phyloP scores from a whole-genome alignment of 1,284 basidiomycete genomes.

The Heliocybe sulcata region DNA sequence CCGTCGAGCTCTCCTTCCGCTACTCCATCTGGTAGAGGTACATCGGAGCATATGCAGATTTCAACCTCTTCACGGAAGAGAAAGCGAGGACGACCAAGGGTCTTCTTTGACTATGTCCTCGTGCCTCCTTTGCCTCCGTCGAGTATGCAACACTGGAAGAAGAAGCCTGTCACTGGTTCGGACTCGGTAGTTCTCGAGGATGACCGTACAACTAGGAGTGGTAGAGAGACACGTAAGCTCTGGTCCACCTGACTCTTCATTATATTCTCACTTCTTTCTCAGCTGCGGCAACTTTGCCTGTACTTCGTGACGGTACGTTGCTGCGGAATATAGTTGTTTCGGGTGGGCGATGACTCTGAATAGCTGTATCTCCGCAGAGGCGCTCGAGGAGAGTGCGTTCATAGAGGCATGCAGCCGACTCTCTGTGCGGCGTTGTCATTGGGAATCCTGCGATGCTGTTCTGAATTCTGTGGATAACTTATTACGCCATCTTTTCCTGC shows the following conservation, averaged over 20 bases:
- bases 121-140: no score
- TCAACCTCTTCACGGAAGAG: no score
- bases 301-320: background rate
- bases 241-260: no score
- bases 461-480: slow-evolving; percentile 47
- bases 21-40: background rate
- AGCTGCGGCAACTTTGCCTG: no score
- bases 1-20: background rate
- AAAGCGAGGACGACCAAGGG: no score
- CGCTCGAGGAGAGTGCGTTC: background rate
- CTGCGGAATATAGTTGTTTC: background rate
- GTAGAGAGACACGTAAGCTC: background rate
- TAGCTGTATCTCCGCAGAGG: background rate
- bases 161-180: no score
- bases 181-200: background rate
- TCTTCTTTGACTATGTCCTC: no score
- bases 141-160: no score
- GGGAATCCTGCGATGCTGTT: slow-evolving; percentile 47
- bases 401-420: slow-evolving; percentile 37
- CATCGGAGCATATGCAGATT: background rate
- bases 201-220: background rate
- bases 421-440: slow-evolving; percentile 42
- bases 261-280: no score
- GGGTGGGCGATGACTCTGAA: background rate
- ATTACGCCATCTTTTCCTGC: slow-evolving; percentile 33